These are phyloP conservation scores for Metschnikowia chrysomelidarum DNA, from an alignment of 805 yeast species.

Conservation along the genomic window DNA sequence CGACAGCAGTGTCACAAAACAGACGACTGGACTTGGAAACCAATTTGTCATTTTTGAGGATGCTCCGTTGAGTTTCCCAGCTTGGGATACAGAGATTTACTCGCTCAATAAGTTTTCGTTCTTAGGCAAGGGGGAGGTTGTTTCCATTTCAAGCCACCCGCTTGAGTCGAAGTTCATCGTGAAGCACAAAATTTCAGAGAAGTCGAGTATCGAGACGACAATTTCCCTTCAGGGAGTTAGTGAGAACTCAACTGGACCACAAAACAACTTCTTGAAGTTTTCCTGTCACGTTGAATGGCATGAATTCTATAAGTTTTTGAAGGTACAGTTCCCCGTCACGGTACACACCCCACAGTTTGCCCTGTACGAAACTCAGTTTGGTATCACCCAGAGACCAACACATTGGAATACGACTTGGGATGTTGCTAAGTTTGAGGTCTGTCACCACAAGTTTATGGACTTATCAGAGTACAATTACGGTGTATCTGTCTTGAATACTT, in stretches of 20 bases:
- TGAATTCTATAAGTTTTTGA: slow-evolving; percentile 81
- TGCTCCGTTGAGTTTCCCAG: slow-evolving; percentile 87
- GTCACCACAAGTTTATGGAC: slow-evolving; percentile 92
- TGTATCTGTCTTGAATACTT: slow-evolving; percentile 77
- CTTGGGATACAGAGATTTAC: slow-evolving; percentile 96
- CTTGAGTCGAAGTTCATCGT: slow-evolving; percentile 63
- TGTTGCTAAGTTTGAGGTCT: slow-evolving; percentile 92
- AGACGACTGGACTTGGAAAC: slow-evolving; percentile 62
- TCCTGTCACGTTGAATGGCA: slow-evolving; percentile 71
- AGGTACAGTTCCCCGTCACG: slow-evolving; percentile 93
- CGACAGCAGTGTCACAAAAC: slow-evolving; percentile 52
- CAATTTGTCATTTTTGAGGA: slow-evolving; percentile 84
- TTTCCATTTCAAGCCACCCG: slow-evolving; percentile 49
- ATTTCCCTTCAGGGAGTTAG: slow-evolving; percentile 67
- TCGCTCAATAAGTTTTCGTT: slow-evolving; percentile 71
- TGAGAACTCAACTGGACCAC: slow-evolving; percentile 40
- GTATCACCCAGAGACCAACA: slow-evolving; percentile 87
- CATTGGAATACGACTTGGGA: slow-evolving; percentile 97
- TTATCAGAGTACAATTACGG: slow-evolving; percentile 85
- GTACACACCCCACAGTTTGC: slow-evolving; percentile 68
- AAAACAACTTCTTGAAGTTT: slow-evolving; percentile 37
- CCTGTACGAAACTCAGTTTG: slow-evolving; percentile 91
- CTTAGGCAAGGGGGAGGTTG: slow-evolving; percentile 37
- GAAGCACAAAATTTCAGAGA: slow-evolving; percentile 54
- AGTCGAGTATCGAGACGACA: slow-evolving; percentile 59